Evolutionary conservation across 495 filamentous ascomycete species (phyloP).

Genomic region (Aspergillus incahuasiensis): DNA sequence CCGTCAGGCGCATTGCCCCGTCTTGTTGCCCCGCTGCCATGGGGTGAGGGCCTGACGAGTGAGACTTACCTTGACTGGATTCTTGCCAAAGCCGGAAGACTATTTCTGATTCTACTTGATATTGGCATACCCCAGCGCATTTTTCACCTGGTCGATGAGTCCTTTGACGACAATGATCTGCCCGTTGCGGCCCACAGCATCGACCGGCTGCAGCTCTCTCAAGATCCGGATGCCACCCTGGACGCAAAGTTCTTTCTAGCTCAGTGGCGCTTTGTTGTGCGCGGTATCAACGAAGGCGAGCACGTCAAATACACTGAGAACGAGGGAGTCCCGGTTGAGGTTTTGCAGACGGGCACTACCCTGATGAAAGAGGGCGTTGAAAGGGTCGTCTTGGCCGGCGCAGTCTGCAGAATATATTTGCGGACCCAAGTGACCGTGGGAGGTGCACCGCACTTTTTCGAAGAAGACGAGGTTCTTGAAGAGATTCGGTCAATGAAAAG

Average conservation of each 20-base stretch:
- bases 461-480: slow-evolving; percentile 61
- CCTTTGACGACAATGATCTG: slow-evolving; percentile 84
- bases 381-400: slow-evolving; percentile 55
- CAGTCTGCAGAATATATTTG: slow-evolving; percentile 49
- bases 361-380: slow-evolving; percentile 52
- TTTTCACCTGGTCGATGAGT: slow-evolving; percentile 78
- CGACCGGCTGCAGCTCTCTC: slow-evolving; percentile 60
- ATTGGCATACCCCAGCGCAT: slow-evolving; percentile 80
- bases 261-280: slow-evolving; percentile 78
- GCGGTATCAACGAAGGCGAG: slow-evolving; percentile 62
- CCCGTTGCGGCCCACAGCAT: slow-evolving; percentile 72
- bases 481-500: slow-evolving; percentile 60
- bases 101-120: slow-evolving; percentile 79
- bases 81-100: slow-evolving; percentile 65
- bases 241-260: slow-evolving; percentile 72
- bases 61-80: slow-evolving; percentile 95
- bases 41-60: slow-evolving; percentile 85
- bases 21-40: slow-evolving; percentile 66
- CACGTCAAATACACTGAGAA: slow-evolving; percentile 71
- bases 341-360: slow-evolving; percentile 51
- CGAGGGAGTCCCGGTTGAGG: slow-evolving; percentile 76
- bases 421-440: slow-evolving; percentile 69
- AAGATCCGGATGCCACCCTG: slow-evolving; percentile 53
- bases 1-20: slow-evolving; percentile 58
- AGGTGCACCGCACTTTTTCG: slow-evolving; percentile 51